Evolutionary conservation across 2,329 filamentous ascomycete genomes (phyloP).

Genomic region (Fusarium equiseti): DNA sequence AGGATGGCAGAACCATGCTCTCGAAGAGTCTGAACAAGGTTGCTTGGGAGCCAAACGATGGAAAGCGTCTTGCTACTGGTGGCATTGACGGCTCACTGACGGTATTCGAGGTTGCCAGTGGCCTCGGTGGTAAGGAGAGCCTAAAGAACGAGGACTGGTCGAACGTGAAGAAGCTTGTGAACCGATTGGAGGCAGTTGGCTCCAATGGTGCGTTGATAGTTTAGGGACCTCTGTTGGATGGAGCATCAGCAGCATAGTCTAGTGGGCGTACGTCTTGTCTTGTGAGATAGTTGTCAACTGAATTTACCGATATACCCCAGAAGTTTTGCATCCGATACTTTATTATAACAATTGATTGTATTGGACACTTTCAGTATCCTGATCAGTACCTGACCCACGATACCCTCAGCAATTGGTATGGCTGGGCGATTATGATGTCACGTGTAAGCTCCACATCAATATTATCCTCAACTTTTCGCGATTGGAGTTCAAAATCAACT

Average conservation of each 20-base stretch:
- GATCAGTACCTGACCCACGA: neutral
- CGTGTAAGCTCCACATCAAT: slow-evolving; percentile 28
- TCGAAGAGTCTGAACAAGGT: slow-evolving; percentile 93
- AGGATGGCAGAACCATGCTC: slow-evolving; percentile 75
- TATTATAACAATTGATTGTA: too few relatives aligned
- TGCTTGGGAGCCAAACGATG: slow-evolving; percentile 92
- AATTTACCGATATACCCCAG: slow-evolving; percentile 45
- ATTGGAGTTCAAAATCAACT: neutral
- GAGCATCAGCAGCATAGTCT: slow-evolving; percentile 31
- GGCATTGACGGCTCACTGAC: slow-evolving; percentile 92
- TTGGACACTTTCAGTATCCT: neutral
- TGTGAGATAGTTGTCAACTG: slow-evolving; percentile 33
- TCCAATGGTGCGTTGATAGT: slow-evolving; percentile 61
- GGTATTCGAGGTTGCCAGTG: slow-evolving; percentile 89
- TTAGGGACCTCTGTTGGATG: slow-evolving; percentile 44
- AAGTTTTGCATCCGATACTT: neutral
- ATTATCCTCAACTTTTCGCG: slow-evolving; percentile 23
- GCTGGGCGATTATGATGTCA: slow-evolving; percentile 9
- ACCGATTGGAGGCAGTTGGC: slow-evolving; percentile 75
- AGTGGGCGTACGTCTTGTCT: slow-evolving; percentile 28
- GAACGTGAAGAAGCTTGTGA: slow-evolving; percentile 89
- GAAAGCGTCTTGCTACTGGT: slow-evolving; percentile 86
- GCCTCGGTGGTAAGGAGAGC: slow-evolving; percentile 86
- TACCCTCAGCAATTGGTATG: neutral
- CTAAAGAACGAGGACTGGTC: slow-evolving; percentile 92